A percentile compares a stretch with the other conserved stretches of the same genome.
Conservation (phyloP, 2,329 filamentous ascomycete genomes). For the Hypoxylon sp. region DNA sequence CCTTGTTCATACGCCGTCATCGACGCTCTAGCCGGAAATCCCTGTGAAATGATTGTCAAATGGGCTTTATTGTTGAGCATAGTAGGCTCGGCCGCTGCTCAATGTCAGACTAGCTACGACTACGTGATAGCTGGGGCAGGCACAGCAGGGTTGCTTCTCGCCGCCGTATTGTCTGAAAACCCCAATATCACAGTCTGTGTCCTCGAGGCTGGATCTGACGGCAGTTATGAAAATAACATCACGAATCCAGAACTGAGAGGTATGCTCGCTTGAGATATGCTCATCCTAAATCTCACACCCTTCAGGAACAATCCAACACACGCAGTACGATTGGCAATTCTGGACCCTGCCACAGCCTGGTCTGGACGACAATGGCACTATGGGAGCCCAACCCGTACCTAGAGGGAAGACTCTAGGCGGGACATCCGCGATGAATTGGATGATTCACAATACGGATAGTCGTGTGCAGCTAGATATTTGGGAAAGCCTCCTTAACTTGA, state of each 20-base stretch:
- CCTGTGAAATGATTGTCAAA: background rate
- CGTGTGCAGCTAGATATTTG: slow-evolving; percentile 20
- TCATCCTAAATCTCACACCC: background rate
- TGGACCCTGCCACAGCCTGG: slow-evolving; percentile 14
- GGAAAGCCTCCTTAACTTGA: slow-evolving; percentile 21
- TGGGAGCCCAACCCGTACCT: slow-evolving; percentile 15
- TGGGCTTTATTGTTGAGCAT: background rate
- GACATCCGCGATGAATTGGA: slow-evolving; percentile 27
- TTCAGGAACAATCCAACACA: slow-evolving; percentile 19
- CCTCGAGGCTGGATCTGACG: slow-evolving; percentile 8
- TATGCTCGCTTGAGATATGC: background rate
- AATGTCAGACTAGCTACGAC: slow-evolving; percentile 2
- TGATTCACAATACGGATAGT: slow-evolving; percentile 23
- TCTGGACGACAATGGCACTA: slow-evolving; percentile 17
- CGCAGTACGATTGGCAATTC: slow-evolving; percentile 20
- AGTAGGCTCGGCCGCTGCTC: background rate
- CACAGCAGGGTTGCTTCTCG: slow-evolving; percentile 8
- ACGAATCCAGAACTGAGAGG: slow-evolving; percentile 8
- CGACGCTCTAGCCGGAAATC: background rate
- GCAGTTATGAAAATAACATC: slow-evolving; percentile 7
- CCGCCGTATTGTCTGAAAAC: slow-evolving; percentile 11
- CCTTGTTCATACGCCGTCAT: background rate
- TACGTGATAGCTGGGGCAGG: slow-evolving; percentile 18
- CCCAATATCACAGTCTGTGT: slow-evolving; percentile 14
- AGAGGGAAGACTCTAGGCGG: slow-evolving; percentile 15